These are phyloP conservation scores for Ganoderma multipileum DNA, from an alignment of 1,284 basidiomycete species.

Conservation along the genomic window DNA sequence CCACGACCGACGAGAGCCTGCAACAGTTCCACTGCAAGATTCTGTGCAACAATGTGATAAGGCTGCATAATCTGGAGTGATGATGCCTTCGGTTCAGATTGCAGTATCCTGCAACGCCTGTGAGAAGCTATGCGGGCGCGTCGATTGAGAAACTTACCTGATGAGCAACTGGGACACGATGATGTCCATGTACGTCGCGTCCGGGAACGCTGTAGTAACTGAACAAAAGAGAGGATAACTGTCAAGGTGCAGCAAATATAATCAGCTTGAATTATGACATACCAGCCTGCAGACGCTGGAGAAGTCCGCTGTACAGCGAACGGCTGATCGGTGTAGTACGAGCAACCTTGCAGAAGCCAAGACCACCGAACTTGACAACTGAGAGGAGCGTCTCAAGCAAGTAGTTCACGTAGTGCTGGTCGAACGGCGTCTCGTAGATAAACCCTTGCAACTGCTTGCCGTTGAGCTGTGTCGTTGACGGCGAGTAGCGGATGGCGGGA, in stretches of 20 bases:
- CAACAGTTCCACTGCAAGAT: slow-evolving; percentile 79
- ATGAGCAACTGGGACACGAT: slow-evolving; percentile 69
- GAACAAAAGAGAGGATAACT: slow-evolving; percentile 28
- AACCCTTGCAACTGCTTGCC: slow-evolving; percentile 73
- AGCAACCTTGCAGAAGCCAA: slow-evolving; percentile 81
- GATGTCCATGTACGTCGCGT: slow-evolving; percentile 78
- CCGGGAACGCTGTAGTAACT: slow-evolving; percentile 60
- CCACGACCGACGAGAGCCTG: slow-evolving; percentile 85
- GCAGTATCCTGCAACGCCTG: slow-evolving; percentile 61
- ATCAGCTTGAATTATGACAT: slow-evolving; percentile 30
- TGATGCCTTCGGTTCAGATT: slow-evolving; percentile 70
- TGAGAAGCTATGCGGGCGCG: background rate
- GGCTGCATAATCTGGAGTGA: slow-evolving; percentile 60
- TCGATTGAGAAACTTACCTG: slow-evolving; percentile 51
- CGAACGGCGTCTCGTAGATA: slow-evolving; percentile 77
- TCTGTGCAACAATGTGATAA: slow-evolving; percentile 73
- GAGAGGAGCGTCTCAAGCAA: slow-evolving; percentile 80
- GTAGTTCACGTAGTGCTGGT: slow-evolving; percentile 76
- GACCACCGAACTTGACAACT: slow-evolving; percentile 87
- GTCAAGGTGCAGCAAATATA: background rate
- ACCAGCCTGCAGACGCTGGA: slow-evolving; percentile 67
- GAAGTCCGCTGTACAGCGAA: slow-evolving; percentile 63
- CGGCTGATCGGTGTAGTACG: slow-evolving; percentile 66
- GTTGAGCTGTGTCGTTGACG: slow-evolving; percentile 58
- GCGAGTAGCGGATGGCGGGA: slow-evolving; percentile 63